phyloP scores from a whole-genome alignment of 139 green algal species.

The Coccomyxa sp. region DNA sequence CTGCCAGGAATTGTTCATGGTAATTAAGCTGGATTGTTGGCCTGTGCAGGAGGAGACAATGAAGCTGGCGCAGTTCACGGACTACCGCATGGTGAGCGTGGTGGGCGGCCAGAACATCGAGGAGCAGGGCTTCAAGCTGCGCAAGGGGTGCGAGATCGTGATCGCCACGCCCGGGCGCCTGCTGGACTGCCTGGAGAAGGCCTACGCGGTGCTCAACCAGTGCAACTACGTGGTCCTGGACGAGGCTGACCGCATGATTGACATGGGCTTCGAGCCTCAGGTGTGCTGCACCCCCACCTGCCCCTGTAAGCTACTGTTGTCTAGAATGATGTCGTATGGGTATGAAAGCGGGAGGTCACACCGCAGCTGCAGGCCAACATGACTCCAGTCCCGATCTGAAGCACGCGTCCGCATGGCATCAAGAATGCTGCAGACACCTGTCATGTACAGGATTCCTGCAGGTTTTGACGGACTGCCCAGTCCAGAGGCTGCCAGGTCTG shows the following conservation, averaged over 20 bases:
- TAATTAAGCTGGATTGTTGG: too few relatives aligned
- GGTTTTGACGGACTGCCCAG: too few relatives aligned
- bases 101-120: conserved; percentile 96
- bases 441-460: too few relatives aligned
- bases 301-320: too few relatives aligned
- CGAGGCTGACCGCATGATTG: conserved; percentile 98
- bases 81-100: conserved; percentile 77
- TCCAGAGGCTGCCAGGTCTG: not conserved
- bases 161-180: conserved; percentile 95
- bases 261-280: conserved; percentile 98
- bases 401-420: too few relatives aligned
- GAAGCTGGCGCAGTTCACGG: conserved; percentile 73
- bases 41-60: conserved; percentile 69
- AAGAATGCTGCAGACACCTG: too few relatives aligned
- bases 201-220: conserved; percentile 96
- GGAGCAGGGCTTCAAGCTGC: conserved; percentile 87
- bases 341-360: too few relatives aligned
- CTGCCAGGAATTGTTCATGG: too few relatives aligned
- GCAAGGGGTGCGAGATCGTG: conserved; percentile 93
- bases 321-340: too few relatives aligned
- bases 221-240: conserved; percentile 99
- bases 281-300: conserved; percentile 27
- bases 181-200: conserved; percentile 90
- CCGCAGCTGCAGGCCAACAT: too few relatives aligned
- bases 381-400: too few relatives aligned